Conservation (phyloP, 2,329 filamentous ascomycete species). For the Ophiostoma piceae region DNA sequence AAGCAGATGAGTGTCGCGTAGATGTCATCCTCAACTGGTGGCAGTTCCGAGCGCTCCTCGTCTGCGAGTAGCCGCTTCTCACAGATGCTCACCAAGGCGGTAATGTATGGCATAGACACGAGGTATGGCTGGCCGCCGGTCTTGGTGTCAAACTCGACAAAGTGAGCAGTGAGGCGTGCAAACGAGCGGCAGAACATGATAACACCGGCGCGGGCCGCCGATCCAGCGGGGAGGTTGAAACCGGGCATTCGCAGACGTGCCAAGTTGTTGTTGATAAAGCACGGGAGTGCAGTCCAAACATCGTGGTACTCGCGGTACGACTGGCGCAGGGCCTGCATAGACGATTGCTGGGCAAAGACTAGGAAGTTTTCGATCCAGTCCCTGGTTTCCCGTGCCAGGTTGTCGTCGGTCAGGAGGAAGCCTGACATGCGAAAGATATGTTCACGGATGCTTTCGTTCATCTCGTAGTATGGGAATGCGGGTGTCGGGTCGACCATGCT, state of each 20-base stretch:
- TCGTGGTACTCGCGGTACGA: constrained; percentile 41
- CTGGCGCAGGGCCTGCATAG: constrained; percentile 37
- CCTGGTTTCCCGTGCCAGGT: constrained; percentile 38
- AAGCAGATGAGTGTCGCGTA: constrained; percentile 43
- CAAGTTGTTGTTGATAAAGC: constrained; percentile 39
- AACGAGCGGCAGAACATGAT: constrained; percentile 40
- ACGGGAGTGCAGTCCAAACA: constrained; percentile 52
- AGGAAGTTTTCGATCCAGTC: constrained; percentile 50
- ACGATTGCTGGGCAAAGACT: constrained; percentile 36
- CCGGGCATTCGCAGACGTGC: constrained; percentile 20
- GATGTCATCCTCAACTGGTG: constrained; percentile 31
- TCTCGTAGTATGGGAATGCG: constrained; percentile 43
- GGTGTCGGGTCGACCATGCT: constrained; percentile 39
- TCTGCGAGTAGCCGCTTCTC: constrained; percentile 21
- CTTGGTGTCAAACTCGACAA: constrained; percentile 47
- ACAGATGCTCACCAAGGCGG: constrained; percentile 39
- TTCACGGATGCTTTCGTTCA: constrained; percentile 27
- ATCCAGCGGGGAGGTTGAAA: constrained; percentile 19
- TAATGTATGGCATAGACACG: constrained; percentile 43
- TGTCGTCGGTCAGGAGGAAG: not conserved
- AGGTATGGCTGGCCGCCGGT: constrained; percentile 32
- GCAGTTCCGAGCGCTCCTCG: constrained; percentile 27
- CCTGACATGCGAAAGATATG: not conserved
- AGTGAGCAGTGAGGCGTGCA: constrained; percentile 48
- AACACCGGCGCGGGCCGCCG: constrained; percentile 31